Evolutionary conservation across 2,329 filamentous ascomycete genomes (phyloP).

Genomic region (Fusarium sterilihyphosum): DNA sequence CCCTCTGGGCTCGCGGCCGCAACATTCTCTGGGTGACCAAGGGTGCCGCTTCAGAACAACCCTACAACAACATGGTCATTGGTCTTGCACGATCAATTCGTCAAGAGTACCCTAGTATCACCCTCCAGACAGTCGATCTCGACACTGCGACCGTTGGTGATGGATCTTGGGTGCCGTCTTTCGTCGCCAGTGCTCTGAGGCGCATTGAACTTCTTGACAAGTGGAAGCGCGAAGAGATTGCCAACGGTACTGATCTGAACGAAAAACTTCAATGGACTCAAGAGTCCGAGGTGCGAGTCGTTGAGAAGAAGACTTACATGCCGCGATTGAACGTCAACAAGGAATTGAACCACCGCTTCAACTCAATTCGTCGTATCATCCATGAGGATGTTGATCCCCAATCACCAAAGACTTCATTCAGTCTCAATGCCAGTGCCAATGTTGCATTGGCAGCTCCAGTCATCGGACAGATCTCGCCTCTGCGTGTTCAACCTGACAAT

Average conservation of each 20-base stretch:
- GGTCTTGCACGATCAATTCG: conserved; percentile 6
- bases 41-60: neutral
- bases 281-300: neutral
- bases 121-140: neutral
- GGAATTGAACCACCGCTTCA: neutral
- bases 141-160: neutral
- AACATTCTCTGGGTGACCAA: conserved; percentile 14
- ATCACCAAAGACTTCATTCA: neutral
- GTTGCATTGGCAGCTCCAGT: neutral
- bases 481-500: neutral
- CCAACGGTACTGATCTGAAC: neutral
- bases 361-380: neutral
- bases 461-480: neutral
- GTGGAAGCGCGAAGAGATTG: conserved; percentile 6
- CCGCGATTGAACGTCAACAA: conserved; percentile 1
- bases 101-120: conserved; percentile 3
- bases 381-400: neutral
- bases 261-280: neutral
- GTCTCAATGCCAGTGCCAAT: neutral
- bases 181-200: neutral
- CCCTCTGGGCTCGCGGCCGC: neutral
- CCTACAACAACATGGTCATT: conserved; percentile 14
- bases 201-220: neutral
- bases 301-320: neutral
- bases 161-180: neutral